Evolutionary conservation across 176 grass and related monocot species (phyloP).

Genomic region (Saccharum officinarum): DNA sequence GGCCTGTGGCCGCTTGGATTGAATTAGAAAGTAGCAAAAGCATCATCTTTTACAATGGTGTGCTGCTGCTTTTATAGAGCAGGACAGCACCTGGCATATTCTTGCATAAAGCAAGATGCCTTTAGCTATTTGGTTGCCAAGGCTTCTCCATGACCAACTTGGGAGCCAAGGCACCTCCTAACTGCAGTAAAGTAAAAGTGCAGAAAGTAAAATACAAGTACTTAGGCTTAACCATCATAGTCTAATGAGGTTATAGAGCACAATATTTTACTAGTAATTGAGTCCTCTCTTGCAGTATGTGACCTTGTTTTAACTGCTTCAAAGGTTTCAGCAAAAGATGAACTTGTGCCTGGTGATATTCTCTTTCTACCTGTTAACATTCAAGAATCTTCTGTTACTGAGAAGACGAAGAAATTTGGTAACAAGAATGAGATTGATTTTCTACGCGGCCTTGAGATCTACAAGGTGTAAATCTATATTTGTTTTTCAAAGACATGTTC

Average conservation of each 20-base stretch:
- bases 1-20: no score
- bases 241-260: constrained; percentile 11
- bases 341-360: constrained; percentile 70
- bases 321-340: constrained; percentile 88
- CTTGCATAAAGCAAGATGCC: no score
- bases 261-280: neutral
- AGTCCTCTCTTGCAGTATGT: constrained; percentile 13
- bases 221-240: no score
- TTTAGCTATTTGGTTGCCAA: no score
- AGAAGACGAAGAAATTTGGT: constrained; percentile 52
- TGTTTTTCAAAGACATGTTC: neutral
- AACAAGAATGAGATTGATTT: constrained; percentile 67
- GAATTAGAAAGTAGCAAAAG: no score
- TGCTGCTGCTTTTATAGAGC: no score
- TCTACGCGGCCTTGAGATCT: constrained; percentile 71
- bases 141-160: no score
- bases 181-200: no score
- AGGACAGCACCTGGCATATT: no score
- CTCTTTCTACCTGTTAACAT: constrained; percentile 71
- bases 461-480: constrained; percentile 61
- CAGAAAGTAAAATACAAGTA: no score
- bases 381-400: constrained; percentile 47
- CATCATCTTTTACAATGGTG: no score
- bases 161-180: no score
- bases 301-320: constrained; percentile 41